phyloP scores from a whole-genome alignment of 345 rosid genomes.

The Pistacia atlantica region DNA sequence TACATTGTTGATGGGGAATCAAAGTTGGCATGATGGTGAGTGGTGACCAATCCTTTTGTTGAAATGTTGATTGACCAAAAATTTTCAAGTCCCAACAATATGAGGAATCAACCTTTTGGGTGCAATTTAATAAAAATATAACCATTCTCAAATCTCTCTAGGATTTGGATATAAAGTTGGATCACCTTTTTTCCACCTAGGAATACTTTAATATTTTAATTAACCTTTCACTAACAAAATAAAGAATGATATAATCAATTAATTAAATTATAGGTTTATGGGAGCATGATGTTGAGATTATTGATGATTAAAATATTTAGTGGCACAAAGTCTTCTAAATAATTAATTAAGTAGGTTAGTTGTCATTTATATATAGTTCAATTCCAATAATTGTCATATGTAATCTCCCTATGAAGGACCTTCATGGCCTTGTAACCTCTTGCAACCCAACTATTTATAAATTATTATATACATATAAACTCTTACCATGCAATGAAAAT shows the following conservation, averaged over 20 bases:
- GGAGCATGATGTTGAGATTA: conserved; percentile 23
- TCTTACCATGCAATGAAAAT: background rate
- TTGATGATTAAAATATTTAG: conserved; percentile 6
- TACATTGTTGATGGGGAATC: too few species aligned
- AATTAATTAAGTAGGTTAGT: conserved; percentile 13
- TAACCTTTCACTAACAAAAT: conserved; percentile 17
- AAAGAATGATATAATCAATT: conserved; percentile 12
- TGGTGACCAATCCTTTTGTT: background rate
- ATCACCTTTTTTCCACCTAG: conserved; percentile 11
- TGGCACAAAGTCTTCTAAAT: conserved; percentile 6
- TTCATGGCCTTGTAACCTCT: background rate
- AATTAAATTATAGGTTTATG: conserved; percentile 16
- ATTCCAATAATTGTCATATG: conserved; percentile 25
- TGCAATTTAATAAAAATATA: background rate
- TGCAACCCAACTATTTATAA: background rate
- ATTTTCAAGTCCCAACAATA: conserved; percentile 7
- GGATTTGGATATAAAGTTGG: conserved; percentile 32
- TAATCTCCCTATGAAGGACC: conserved; percentile 10
- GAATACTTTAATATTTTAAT: conserved; percentile 13
- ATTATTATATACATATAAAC: background rate
- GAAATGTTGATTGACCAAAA: conserved; percentile 15
- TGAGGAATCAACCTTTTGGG: conserved; percentile 15
- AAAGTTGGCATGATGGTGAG: too few species aligned
- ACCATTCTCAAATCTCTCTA: conserved; percentile 27
- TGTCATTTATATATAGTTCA: conserved; percentile 16